Base-by-base conservation (phyloP, 805 yeast genomes). In the Schizosaccharomyces japonicus region DNA sequence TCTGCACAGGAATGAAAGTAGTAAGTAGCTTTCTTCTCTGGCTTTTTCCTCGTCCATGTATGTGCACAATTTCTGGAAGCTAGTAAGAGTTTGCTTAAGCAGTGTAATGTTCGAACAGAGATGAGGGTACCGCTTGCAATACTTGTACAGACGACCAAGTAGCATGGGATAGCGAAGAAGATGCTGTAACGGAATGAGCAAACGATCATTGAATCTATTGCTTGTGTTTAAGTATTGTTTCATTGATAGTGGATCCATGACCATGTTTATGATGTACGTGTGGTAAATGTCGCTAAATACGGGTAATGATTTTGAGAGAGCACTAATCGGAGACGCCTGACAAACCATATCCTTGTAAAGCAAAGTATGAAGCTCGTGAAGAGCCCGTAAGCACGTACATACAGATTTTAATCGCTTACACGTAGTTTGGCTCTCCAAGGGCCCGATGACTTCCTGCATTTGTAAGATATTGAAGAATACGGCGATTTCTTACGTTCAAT, bases 251-350 rank as follows among this genome's bases (percentile, higher is more conserved):
- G 1, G 23, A 8, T 21, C 42, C 42, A 36, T n/a, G n/a, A 15
- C 26, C 26, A 36, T 5, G n/a, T 36, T 36, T 10, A 36, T 36
- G 3, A 27, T 36, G 27, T 36, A 36, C 42, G 23, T 36, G 8
- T 36, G 42, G 23, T 36, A 36, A 5, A 36, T 27, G 23, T 36
- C 42, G 23, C 42, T 25, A 36, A 36, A 36, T n/a, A 23, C 42
- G 17, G 19, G 42, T 21, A 36, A 17, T 19, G 17, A 36, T 36
- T 36, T 17, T 23, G 13, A 19, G 5, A 36, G 27, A 19, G 23
- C 6, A 17, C 13, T 19, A 2, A 36, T 27, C 6, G 42, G 42
- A 5, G 42, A 36, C 13, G 8, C 23, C 8, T 15, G 5, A 6
- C 5, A 6, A 8, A 36, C 1, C 42, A 36, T 36, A 19, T 36